Conservation (phyloP, 169 alveolate species). For the Eimeria sp. region DNA sequence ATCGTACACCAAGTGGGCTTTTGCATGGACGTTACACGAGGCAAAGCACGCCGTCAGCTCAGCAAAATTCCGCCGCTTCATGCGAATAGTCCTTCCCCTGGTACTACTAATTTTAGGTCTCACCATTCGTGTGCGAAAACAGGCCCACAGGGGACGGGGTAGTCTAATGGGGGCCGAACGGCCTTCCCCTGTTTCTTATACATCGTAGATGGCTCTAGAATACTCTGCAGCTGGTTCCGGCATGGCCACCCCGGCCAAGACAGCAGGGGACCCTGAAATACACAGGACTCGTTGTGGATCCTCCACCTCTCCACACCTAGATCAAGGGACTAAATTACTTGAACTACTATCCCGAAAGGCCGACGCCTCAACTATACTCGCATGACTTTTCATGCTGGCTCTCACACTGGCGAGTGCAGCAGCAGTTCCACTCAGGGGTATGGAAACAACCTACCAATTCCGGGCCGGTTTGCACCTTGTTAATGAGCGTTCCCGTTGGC, state of each 20-base stretch:
- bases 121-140: constrained; percentile 87
- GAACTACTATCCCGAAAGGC: not conserved
- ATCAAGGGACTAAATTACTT: not conserved
- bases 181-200: constrained; percentile 59
- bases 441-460: constrained; percentile 12
- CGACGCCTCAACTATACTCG: not conserved
- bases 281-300: not conserved
- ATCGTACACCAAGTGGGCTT: not conserved
- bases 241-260: constrained; percentile 86
- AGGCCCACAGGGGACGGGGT: constrained; percentile 86
- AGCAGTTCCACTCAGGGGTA: not conserved
- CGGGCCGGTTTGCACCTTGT: constrained; percentile 59
- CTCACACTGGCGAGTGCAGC: not conserved
- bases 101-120: not conserved
- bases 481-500: constrained; percentile 81
- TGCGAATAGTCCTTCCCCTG: not conserved
- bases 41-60: not conserved
- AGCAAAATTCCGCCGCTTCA: not conserved
- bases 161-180: constrained; percentile 84
- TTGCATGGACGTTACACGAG: not conserved
- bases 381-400: not conserved
- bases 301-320: not conserved
- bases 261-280: constrained; percentile 68
- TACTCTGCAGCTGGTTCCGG: constrained; percentile 73
- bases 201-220: constrained; percentile 71